These are phyloP conservation scores for Halenospora varia DNA, from an alignment of 495 filamentous ascomycete genomes.

Conservation along the genomic window DNA sequence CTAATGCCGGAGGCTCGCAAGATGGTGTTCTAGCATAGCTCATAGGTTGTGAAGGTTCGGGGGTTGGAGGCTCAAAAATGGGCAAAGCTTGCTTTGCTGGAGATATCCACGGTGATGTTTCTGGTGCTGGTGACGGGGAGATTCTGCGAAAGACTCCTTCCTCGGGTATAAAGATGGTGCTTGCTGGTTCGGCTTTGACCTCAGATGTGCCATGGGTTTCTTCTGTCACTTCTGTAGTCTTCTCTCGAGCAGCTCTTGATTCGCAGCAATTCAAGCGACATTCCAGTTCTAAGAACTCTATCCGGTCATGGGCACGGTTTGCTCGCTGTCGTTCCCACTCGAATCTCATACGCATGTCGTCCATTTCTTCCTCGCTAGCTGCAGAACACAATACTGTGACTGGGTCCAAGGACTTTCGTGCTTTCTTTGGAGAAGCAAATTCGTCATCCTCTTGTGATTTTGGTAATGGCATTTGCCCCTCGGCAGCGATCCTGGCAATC, in stretches of 20 bases:
- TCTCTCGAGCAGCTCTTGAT: conserved; percentile 32
- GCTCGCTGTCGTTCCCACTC: conserved; percentile 62
- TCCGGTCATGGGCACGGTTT: conserved; percentile 62
- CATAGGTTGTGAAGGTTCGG: neutral
- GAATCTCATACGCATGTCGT: conserved; percentile 58
- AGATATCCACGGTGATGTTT: conserved; percentile 22
- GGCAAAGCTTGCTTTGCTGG: conserved; percentile 14
- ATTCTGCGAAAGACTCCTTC: conserved; percentile 50
- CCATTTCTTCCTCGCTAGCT: conserved; percentile 46
- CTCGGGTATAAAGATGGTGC: conserved; percentile 38
- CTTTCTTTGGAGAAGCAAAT: conserved; percentile 42
- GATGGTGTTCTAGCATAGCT: conserved; percentile 43
- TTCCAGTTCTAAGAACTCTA: conserved; percentile 80
- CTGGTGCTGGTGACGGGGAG: conserved; percentile 16
- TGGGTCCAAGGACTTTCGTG: conserved; percentile 30
- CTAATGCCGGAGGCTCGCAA: conserved; percentile 45
- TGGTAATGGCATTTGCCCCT: conserved; percentile 60
- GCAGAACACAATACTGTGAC: conserved; percentile 39
- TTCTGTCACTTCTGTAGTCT: neutral
- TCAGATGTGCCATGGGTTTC: neutral
- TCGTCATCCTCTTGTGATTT: conserved; percentile 37
- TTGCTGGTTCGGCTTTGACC: neutral
- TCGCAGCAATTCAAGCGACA: conserved; percentile 71
- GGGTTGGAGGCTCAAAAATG: neutral
- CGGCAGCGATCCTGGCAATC: conserved; percentile 56